phyloP scores from a whole-genome alignment of 1,284 basidiomycete genomes.

The Ganoderma sinense region DNA sequence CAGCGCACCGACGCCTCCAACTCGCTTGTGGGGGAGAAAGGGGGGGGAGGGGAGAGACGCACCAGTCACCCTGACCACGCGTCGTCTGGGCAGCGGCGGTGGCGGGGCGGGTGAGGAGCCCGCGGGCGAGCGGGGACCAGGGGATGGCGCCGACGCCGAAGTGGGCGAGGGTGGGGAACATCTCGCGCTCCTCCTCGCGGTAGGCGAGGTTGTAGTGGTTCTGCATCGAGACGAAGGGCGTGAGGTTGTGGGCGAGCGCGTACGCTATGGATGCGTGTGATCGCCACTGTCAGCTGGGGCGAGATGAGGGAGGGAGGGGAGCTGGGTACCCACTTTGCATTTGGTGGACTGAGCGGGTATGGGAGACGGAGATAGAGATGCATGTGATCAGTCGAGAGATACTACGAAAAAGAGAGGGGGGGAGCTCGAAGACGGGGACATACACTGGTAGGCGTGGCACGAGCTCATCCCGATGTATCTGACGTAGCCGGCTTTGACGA shows the following conservation, averaged over 20 bases:
- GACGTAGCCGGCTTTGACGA: conserved; percentile 44
- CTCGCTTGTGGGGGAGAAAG: too few relatives aligned
- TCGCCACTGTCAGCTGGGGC: too few relatives aligned
- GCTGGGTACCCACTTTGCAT: not conserved
- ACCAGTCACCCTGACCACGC: not conserved
- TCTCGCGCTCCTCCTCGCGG: conserved; percentile 13
- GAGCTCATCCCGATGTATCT: conserved; percentile 49
- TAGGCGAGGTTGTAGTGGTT: conserved; percentile 34
- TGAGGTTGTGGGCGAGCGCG: conserved; percentile 47
- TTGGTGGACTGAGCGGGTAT: conserved; percentile 42
- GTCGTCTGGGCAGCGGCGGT: not conserved
- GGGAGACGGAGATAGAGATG: not conserved
- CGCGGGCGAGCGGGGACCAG: conserved; percentile 10
- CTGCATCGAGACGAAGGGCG: conserved; percentile 62
- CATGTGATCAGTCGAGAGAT: not conserved
- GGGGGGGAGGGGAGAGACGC: conserved; percentile 25
- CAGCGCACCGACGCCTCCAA: not conserved
- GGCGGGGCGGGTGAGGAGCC: not conserved
- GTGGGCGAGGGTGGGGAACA: not conserved
- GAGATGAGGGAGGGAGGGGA: not conserved
- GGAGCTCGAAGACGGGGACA: conserved; percentile 18
- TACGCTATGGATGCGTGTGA: conserved; percentile 33
- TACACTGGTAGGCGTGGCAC: conserved; percentile 48
- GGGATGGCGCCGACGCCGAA: conserved; percentile 9
- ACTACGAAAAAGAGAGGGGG: too few relatives aligned